Base-by-base conservation (phyloP, 192 early-diverging fungal species). In the Entomortierella beljakovae region DNA sequence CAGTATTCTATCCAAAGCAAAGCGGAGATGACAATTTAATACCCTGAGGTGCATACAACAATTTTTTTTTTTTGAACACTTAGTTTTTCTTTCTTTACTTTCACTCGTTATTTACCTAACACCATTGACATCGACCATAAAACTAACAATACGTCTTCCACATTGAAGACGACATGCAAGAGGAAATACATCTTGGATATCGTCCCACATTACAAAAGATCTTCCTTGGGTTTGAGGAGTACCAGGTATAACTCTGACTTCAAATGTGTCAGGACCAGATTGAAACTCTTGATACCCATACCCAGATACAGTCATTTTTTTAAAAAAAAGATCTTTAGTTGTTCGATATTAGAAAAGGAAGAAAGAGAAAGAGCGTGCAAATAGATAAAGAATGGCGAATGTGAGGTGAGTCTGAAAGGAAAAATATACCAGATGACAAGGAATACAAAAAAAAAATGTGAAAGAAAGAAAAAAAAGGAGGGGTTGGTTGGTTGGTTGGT, bases 111-210 rank as follows among this genome's bases (percentile, higher is more conserved):
- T 26, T 42, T 63, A 68, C 65, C 65, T 57, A 33, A 58, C 48
- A 33, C 65, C 65, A 7, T 57, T 33, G n/a, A 18, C 18, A 38
- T 68, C 65, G 20, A 49, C 56, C 65, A 68, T 68, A 46, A 68
- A 68, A 43, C 55, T 68, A 25, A 68, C 26, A n/a, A 38, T 25
- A 34, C 65, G 65, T 13, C 37, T 35, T 6, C 65, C 55, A 43
- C 46, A 58, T 23, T 68, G 65, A 23, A 68, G 56, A 11, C 65
- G 42, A 10, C 9, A 10, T 15, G 56, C 65, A 5, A 29, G 25
- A 1, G 65, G 65, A 13, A 68, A 50, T 20, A 58, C 37, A 35
- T 68, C 65, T 46, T 68, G 31, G 26, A 68, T 29, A 50, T 68
- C 65, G 20, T 34, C 33, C 42, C 49, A 57, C 29, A 68, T 34